Evolutionary conservation across 306 rosid genomes (phyloP).

Genomic region (Malus sieversii): DNA sequence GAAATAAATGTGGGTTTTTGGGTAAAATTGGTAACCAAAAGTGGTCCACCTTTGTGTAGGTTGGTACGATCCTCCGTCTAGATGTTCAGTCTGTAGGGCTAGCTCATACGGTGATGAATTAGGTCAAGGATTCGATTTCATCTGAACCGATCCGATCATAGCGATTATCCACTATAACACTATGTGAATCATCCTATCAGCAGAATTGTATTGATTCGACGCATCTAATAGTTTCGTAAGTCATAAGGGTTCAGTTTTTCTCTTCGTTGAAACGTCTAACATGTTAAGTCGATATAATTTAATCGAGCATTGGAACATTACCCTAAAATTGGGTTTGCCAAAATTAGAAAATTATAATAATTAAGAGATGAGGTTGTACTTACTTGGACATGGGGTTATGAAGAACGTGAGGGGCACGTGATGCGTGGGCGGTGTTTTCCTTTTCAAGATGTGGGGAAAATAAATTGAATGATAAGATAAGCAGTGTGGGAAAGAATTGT

Average conservation of each 20-base stretch:
- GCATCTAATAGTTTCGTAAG: accelerated
- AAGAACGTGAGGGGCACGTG: conserved; percentile 35
- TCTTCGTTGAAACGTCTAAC: no score
- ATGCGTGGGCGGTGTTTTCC: conserved; percentile 1
- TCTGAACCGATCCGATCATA: background rate
- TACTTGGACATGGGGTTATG: background rate
- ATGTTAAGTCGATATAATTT: background rate
- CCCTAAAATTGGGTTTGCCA: background rate
- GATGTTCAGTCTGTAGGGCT: background rate
- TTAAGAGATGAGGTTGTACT: background rate
- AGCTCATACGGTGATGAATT: background rate
- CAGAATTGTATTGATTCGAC: accelerated
- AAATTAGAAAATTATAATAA: no score
- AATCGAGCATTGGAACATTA: background rate
- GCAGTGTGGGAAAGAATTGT: background rate
- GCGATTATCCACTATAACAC: no score
- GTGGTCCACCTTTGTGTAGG: no score
- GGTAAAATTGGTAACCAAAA: no score
- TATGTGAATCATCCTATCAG: no score
- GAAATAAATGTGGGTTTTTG: background rate
- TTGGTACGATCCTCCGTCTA: background rate
- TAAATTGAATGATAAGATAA: conserved; percentile 21
- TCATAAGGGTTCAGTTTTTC: no score
- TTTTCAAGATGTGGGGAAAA: background rate
- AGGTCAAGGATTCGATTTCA: background rate